Evolutionary conservation across 1,139 yeast species (phyloP).

Genomic region (Tardiomyces blankii): DNA sequence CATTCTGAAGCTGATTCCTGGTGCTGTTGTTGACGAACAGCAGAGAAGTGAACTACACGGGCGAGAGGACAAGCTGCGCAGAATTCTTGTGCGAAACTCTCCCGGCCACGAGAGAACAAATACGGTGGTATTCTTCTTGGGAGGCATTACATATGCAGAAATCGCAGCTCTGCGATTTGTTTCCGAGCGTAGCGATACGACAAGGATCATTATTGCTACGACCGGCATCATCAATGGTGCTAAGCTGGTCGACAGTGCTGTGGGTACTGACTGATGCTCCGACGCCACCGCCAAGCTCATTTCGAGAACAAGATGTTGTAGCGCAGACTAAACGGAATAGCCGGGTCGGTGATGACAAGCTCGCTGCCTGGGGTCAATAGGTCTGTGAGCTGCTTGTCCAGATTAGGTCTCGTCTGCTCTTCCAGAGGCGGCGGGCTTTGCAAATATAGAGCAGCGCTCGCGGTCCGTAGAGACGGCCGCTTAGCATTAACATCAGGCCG

Average conservation of each 20-base stretch:
- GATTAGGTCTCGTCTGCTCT: slow-evolving; percentile 37
- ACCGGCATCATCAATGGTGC: slow-evolving; percentile 45
- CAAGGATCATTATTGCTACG: slow-evolving; percentile 34
- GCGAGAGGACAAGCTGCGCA: slow-evolving; percentile 26
- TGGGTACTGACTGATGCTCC: neutral
- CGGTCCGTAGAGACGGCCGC: slow-evolving; percentile 42
- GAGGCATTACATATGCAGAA: slow-evolving; percentile 78
- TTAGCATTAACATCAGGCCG: slow-evolving; percentile 32
- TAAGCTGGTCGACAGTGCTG: slow-evolving; percentile 24
- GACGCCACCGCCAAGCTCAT: neutral
- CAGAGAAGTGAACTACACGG: slow-evolving; percentile 19
- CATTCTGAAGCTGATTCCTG: slow-evolving; percentile 23
- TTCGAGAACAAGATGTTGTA: slow-evolving; percentile 15
- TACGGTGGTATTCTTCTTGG: slow-evolving; percentile 45
- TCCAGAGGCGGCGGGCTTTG: slow-evolving; percentile 42
- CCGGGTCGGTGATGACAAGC: slow-evolving; percentile 46
- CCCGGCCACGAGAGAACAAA: slow-evolving; percentile 21
- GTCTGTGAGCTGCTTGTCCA: slow-evolving; percentile 27
- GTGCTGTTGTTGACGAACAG: slow-evolving; percentile 27
- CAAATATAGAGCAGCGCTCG: slow-evolving; percentile 35
- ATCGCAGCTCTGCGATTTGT: slow-evolving; percentile 52
- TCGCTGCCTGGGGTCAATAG: slow-evolving; percentile 39
- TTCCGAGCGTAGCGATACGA: slow-evolving; percentile 30
- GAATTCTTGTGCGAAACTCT: slow-evolving; percentile 21
- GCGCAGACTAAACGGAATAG: slow-evolving; percentile 36